Evolutionary conservation across 148 eudicot genomes (phyloP).

Genomic region (Agrostemma githago): DNA sequence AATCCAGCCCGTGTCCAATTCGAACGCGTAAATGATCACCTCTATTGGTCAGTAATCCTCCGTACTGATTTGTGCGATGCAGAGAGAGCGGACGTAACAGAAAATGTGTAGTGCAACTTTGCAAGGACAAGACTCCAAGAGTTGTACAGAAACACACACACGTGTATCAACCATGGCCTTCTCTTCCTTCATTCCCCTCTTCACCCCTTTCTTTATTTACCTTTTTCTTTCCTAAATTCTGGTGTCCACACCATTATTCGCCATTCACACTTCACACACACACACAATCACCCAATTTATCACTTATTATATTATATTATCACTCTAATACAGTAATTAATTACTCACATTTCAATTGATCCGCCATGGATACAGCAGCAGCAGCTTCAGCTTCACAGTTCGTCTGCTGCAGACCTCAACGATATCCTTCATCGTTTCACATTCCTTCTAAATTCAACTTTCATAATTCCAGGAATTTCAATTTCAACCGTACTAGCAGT

Average conservation of each 20-base stretch:
- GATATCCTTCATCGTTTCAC: not conserved
- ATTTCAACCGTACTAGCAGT: not conserved
- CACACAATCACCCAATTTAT: not conserved
- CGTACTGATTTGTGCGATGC: not conserved
- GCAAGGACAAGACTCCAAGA: too few relatives aligned
- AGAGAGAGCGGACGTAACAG: not conserved
- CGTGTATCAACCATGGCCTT: not conserved
- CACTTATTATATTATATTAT: too few relatives aligned
- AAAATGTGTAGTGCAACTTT: not conserved
- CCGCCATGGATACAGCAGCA: conserved; percentile 10
- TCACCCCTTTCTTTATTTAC: too few relatives aligned
- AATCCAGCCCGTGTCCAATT: too few relatives aligned
- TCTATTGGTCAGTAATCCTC: too few relatives aligned
- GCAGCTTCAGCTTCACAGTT: conserved; percentile 5
- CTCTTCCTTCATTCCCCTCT: not conserved
- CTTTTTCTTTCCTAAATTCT: too few relatives aligned
- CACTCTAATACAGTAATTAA: too few relatives aligned
- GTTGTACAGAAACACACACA: too few relatives aligned
- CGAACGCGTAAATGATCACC: too few relatives aligned
- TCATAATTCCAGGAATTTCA: not conserved
- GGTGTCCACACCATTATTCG: not conserved
- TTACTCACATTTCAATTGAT: not conserved
- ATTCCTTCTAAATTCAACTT: not conserved
- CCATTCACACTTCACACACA: not conserved
- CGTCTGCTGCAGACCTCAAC: conserved; percentile 4